These are phyloP conservation scores for Pichia heedii DNA, from an alignment of 805 yeast species.

Conservation along the genomic window DNA sequence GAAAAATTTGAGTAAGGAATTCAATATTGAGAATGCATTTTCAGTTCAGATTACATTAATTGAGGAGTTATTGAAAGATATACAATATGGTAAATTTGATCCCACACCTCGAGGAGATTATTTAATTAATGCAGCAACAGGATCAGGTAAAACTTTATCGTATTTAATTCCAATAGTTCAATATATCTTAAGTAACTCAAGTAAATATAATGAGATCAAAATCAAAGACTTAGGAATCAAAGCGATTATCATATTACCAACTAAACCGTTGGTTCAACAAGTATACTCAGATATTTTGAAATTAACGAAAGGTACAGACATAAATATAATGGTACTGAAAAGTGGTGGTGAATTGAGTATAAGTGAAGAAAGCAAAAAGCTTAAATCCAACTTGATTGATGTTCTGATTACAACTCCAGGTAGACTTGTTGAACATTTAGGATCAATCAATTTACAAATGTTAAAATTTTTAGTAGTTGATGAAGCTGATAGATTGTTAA, in stretches of 20 bases:
- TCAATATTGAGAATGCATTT: conserved; percentile 51
- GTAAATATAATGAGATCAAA: conserved; percentile 6
- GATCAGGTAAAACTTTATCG: conserved; percentile 92
- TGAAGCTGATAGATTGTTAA: conserved; percentile 75
- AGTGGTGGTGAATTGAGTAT: conserved; percentile 35
- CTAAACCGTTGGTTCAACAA: conserved; percentile 78
- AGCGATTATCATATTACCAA: conserved; percentile 79
- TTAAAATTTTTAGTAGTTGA: conserved; percentile 63
- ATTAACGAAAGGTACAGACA: conserved; percentile 56
- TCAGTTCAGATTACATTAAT: conserved; percentile 69
- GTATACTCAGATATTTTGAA: conserved; percentile 56
- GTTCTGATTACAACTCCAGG: conserved; percentile 70
- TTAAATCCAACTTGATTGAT: conserved; percentile 45
- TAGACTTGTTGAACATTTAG: conserved; percentile 68
- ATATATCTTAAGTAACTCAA: conserved; percentile 33
- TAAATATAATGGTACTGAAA: conserved; percentile 57
- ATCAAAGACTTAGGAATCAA: conserved; percentile 45
- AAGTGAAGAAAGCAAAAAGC: conserved; percentile 50
- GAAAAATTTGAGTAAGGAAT: conserved; percentile 34
- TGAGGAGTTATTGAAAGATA: conserved; percentile 39
- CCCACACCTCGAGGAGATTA: conserved; percentile 65
- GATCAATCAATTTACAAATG: conserved; percentile 33
- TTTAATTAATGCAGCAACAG: conserved; percentile 88
- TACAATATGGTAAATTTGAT: conserved; percentile 29
- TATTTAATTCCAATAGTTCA: conserved; percentile 80